phyloP scores from a whole-genome alignment of 805 yeast species.

The Nakazawaea ambrosiae region DNA sequence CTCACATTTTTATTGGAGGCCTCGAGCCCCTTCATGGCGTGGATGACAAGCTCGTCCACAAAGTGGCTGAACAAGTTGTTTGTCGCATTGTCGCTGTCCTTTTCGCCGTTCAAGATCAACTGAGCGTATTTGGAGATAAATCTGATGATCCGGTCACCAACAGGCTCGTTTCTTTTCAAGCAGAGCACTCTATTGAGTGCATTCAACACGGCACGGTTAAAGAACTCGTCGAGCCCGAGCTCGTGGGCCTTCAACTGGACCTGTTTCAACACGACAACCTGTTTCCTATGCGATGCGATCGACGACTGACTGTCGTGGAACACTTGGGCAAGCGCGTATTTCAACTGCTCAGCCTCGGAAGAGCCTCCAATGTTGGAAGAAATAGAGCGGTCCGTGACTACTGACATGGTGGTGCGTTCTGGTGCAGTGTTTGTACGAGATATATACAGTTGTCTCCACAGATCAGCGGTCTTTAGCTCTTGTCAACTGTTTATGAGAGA shows the following conservation, averaged over 20 bases:
- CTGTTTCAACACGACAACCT: conserved; percentile 54
- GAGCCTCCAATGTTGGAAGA: background rate
- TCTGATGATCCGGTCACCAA: conserved; percentile 73
- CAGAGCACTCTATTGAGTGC: conserved; percentile 60
- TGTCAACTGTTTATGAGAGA: too few species aligned
- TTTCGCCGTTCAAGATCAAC: conserved; percentile 32
- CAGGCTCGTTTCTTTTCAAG: conserved; percentile 58
- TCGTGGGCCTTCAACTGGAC: conserved; percentile 50
- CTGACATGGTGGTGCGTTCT: background rate
- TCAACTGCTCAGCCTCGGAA: conserved; percentile 28
- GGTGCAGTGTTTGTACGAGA: too few species aligned
- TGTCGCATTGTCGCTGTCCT: conserved; percentile 17
- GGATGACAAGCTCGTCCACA: conserved; percentile 53
- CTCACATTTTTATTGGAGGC: conserved; percentile 74
- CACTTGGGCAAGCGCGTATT: conserved; percentile 49
- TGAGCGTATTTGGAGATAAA: conserved; percentile 55
- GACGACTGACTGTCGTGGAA: conserved; percentile 78
- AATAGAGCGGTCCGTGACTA: background rate
- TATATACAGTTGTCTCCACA: too few species aligned
- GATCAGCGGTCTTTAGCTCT: too few species aligned
- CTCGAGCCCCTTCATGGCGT: conserved; percentile 70
- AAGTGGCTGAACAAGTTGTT: conserved; percentile 38
- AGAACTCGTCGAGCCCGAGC: conserved; percentile 48
- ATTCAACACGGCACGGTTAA: conserved; percentile 52
- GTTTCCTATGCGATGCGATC: conserved; percentile 70